A percentile compares a stretch with the other conserved stretches of the same genome.
Conservation (phyloP, 2,329 filamentous ascomycete genomes). For the Helicocarpus griseus region DNA sequence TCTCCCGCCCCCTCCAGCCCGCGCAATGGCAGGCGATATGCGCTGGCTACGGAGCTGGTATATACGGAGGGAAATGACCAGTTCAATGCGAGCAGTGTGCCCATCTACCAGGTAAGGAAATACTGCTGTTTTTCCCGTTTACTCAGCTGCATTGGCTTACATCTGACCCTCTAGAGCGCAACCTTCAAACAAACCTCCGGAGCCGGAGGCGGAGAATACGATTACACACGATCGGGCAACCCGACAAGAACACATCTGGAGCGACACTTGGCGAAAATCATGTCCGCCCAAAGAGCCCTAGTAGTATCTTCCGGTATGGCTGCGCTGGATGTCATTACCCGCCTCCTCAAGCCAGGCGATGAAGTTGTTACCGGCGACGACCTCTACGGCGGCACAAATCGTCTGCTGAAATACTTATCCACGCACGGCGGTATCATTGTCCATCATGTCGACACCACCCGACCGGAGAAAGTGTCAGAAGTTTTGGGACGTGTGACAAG, state of each 20-base stretch:
- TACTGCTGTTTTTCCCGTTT: not conserved
- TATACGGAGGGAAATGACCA: slow-evolving; percentile 95
- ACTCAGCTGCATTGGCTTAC: not conserved
- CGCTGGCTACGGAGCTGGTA: slow-evolving; percentile 89
- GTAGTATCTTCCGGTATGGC: slow-evolving; percentile 97
- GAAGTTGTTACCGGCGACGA: slow-evolving; percentile 97
- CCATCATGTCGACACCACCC: slow-evolving; percentile 91
- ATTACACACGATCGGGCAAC: slow-evolving; percentile 97
- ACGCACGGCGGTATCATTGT: slow-evolving; percentile 86
- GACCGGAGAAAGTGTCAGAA: slow-evolving; percentile 57
- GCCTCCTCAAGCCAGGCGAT: slow-evolving; percentile 80
- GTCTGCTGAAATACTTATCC: slow-evolving; percentile 83
- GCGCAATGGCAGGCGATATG: slow-evolving; percentile 75
- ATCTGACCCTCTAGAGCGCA: slow-evolving; percentile 52
- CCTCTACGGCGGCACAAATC: slow-evolving; percentile 89
- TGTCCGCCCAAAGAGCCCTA: slow-evolving; percentile 84
- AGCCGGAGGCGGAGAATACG: slow-evolving; percentile 77
- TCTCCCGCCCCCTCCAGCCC: slow-evolving; percentile 91
- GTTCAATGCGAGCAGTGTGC: slow-evolving; percentile 91
- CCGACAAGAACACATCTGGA: slow-evolving; percentile 93
- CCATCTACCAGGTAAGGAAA: slow-evolving; percentile 70
- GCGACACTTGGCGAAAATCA: slow-evolving; percentile 95
- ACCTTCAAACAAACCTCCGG: slow-evolving; percentile 92
- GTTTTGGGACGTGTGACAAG: slow-evolving; percentile 71
- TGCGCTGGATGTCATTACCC: slow-evolving; percentile 89